These are phyloP conservation scores for Rhizophora mangle DNA, from an alignment of 345 rosid genomes.

Conservation along the genomic window DNA sequence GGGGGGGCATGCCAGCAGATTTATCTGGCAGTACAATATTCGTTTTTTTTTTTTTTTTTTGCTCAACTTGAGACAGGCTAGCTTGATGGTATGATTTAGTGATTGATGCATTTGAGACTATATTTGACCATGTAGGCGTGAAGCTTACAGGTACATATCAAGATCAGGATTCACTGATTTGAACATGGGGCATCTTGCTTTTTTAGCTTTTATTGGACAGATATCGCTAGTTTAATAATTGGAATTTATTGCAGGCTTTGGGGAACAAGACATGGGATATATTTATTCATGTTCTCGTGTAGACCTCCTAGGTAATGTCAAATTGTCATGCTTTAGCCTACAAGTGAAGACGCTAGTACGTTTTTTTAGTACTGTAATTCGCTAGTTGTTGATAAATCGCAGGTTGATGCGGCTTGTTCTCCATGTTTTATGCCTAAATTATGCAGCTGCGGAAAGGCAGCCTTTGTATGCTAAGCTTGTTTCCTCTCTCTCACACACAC, in stretches of 20 bases:
- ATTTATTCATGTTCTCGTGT: constrained; percentile 18
- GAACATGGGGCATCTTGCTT: constrained; percentile 7
- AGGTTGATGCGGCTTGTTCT: too few relatives aligned
- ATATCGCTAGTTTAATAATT: constrained; percentile 4
- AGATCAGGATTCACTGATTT: background rate
- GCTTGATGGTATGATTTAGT: constrained; percentile 20
- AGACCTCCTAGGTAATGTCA: constrained; percentile 10
- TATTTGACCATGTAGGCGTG: background rate
- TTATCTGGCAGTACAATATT: constrained; percentile 32
- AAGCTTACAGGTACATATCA: background rate
- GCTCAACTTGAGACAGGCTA: constrained; percentile 25
- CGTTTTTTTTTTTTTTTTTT: constrained; percentile 1
- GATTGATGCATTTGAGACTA: background rate
- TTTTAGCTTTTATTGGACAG: constrained; percentile 2
- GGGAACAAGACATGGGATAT: constrained; percentile 2
- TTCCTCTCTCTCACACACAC: too few relatives aligned
- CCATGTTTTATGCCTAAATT: background rate
- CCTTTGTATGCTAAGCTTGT: too few relatives aligned
- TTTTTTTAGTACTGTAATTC: too few relatives aligned
- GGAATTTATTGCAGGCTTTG: background rate
- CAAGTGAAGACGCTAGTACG: background rate
- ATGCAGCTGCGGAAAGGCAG: too few relatives aligned
- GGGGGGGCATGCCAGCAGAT: constrained; percentile 46
- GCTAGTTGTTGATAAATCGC: too few relatives aligned
- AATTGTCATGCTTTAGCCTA: background rate